Base-by-base conservation (phyloP, 2,329 filamentous ascomycete genomes). In the Stagonosporopsis vannaccii region DNA sequence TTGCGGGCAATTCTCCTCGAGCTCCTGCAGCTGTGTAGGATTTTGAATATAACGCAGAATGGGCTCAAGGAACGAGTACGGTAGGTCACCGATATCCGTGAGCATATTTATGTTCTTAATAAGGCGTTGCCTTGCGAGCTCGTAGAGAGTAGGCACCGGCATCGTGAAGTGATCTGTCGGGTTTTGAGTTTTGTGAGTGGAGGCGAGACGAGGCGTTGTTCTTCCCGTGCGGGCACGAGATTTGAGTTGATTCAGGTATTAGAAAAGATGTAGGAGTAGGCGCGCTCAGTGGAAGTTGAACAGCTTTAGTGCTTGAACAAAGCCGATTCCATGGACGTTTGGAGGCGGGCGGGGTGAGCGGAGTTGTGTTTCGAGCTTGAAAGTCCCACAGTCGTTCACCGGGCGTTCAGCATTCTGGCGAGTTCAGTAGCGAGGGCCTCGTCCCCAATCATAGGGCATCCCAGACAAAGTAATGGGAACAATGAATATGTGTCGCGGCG, bases 1-100 rank as follows among this genome's bases (percentile, higher is more conserved):
- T 61, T 96, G 91, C 0, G 92, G 90, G 5, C 88, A 93, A 69
- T 87, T 87, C 46, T 83, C 59, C 77, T 97, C 93, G 56, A 97
- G 83, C 53, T 82, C 75, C 62, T 80, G 77, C 28, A 98, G 85
- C 73, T 96, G 92, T 40, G 84, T 78, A 1, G 92, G 87, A 61
- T 84, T 89, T 50, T 90, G 86, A 52, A 98, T 80, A 54, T 87
- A 88, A 47, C 84, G 69, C 28, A 98, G 85, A 36, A 97, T 84
- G 1, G 86, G 83, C 7, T 84, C 81, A 47, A 90, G 84, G 60
- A 88, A 79, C 22, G 83, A 77, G 76, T 89, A 91, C 3, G 88
- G 86, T 35, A 93, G 79, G 53, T 87, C 84, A 62, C 90, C 91
- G 40, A 97, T 81, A 73, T 91, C 87, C 41, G 82, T 82, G 52